Base-by-base conservation (phyloP, 148 eudicot genomes). In the Dianthus caryophyllus region DNA sequence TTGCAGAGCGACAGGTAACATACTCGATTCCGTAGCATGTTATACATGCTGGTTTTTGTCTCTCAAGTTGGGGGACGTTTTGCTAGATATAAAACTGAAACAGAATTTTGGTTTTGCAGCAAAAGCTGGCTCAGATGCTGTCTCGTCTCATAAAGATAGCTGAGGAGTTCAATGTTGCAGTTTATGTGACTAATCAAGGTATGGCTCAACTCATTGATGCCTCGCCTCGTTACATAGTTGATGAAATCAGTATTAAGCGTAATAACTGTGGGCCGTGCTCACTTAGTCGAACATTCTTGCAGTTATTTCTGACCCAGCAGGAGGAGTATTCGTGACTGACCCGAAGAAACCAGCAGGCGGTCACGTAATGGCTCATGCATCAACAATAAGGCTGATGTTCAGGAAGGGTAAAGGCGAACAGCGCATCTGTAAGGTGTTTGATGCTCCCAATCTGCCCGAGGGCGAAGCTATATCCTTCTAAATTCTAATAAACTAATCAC, bases 401-500 rank as follows among this genome's bases (percentile, higher is more conserved):
- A 87, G 98, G 85, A 89, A 89, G 71, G 98, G 98, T 56, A 93
- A 93, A 81, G 98, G 90, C 9, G 96, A 93, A 70, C 98, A 93
- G 76, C 85, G 98, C 24, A 78, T 93, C 71, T 93, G 96, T 87
- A 93, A 89, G 84, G 96, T 89, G 66, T 93, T 85, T 64, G 98
- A 93, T 74, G 98, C 98, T 48, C 98, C 98, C 14, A 93, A 93
- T 77, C 96, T 93, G 12, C 96, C 98, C 15, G 98, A 89, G 61
- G 81, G 91, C 38, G 96, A 93, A 93, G 98, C 96, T 75, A 93
- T 93, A 93, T 93, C 96, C 98, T 85, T 89, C 15, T 20, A 1
- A 24, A n/a, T n/a, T 21, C 21, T 20, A 1, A 24, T 31, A 18
- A 18, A 39, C 24, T 36, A 7, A 30, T 22, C 16, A 22, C 39